Base-by-base conservation (phyloP, 495 filamentous ascomycete species). In the Neohortaea acidophila region DNA sequence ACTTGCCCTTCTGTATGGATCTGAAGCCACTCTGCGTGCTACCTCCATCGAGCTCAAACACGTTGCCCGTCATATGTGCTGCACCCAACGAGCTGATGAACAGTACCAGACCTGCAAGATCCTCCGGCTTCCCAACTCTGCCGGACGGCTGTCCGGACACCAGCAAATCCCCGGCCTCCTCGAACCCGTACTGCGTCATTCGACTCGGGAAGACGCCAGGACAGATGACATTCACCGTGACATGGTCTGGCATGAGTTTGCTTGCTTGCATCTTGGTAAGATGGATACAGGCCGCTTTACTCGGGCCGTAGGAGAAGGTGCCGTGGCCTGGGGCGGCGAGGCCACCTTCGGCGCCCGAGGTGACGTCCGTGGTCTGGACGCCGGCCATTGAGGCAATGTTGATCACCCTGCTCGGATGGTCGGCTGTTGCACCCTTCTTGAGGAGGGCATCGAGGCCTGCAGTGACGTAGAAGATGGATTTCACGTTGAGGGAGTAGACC, bases 361-460 rank as follows among this genome's bases (percentile, higher is more conserved):
- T 59, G 25, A 59, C 56, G 40, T 59, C 56, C 20, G 30, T 33
- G 4, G 56, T 59, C 45, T 51, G 48, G 24, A 59, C 46, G 31
- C 55, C 55, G 12, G 55, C 55, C 51, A 59, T 56, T 30, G 45
- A 51, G 12, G 55, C 53, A 25, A 59, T 51, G 43, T 59, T 56
- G 33, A 59, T 53, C 2, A 59, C 53, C 4, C 53, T 42, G n/a
- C 36, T 33, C 1, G 55, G 55, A 1, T 36, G 43, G 24, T 56
- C 48, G 4, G 51, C 34, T 1, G 41, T 55, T 11, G 55, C 53
- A n/a, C 47, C 51, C 36, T 59, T 59, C 20, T 39, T 30, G 11
- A 59, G 41, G 38, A 54, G 42, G 17, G 24, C 15, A 33, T 59
- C 43, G 17, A 54, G 43, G 11, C 38, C 45, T 9, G 49, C 53